A percentile compares a stretch with the other conserved stretches of the same genome.
Conservation (phyloP, 2,329 filamentous ascomycete genomes). For the Sarocladiaceae sp. region DNA sequence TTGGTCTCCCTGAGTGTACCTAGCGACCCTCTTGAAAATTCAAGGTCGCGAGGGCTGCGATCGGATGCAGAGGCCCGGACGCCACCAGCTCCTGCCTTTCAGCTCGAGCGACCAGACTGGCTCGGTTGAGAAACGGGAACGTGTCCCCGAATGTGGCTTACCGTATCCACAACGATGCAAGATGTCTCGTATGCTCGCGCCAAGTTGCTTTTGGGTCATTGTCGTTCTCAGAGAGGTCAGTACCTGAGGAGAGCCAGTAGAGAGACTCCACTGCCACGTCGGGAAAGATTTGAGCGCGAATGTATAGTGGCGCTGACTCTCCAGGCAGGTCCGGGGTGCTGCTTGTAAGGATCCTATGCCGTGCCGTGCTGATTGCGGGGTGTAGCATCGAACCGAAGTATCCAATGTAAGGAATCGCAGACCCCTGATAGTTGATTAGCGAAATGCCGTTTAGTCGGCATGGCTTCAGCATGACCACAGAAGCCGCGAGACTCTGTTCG, state of each 20-base stretch:
- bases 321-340: too few species aligned
- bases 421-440: background rate
- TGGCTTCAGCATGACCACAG: too few species aligned
- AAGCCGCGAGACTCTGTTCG: too few species aligned
- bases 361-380: background rate
- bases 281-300: too few species aligned
- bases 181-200: background rate
- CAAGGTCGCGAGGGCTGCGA: background rate
- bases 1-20: background rate
- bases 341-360: background rate
- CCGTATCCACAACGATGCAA: slow-evolving; percentile 1
- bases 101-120: background rate
- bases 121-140: background rate
- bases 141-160: background rate
- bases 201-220: background rate
- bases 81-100: background rate
- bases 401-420: background rate
- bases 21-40: background rate
- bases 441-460: background rate
- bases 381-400: slow-evolving; percentile 4
- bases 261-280: too few species aligned
- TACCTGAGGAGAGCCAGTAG: too few species aligned
- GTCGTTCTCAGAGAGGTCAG: background rate
- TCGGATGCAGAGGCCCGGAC: background rate
- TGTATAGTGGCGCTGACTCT: too few species aligned